A percentile compares a stretch with the other conserved stretches of the same genome.
Conservation (phyloP, 768 basidiomycete species). For the Leccinellum rugosiceps region DNA sequence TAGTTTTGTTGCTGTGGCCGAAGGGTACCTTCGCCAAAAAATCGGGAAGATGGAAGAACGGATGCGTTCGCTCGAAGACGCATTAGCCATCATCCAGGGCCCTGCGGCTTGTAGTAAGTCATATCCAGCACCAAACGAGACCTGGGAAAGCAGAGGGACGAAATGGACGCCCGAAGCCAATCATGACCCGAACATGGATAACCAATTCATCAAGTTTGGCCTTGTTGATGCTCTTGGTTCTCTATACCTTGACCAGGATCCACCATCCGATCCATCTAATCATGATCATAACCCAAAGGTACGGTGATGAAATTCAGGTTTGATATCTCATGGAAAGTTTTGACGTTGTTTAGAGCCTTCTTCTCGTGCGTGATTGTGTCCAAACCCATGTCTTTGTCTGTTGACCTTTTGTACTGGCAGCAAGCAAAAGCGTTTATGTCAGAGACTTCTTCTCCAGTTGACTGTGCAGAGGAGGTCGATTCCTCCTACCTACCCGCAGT, state of each 20-base stretch:
- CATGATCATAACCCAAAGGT: constrained; percentile 54
- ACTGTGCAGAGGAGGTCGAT: constrained; percentile 37
- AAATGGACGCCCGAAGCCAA: constrained; percentile 25
- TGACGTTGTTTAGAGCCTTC: constrained; percentile 34
- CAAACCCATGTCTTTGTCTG: not conserved
- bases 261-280: constrained; percentile 17
- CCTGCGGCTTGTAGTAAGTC: constrained; percentile 35
- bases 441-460: constrained; percentile 3
- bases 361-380: constrained; percentile 34
- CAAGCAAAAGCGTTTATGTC: constrained; percentile 5
- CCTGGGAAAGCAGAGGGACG: constrained; percentile 22
- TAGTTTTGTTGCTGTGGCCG: constrained; percentile 52
- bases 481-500: constrained; percentile 43
- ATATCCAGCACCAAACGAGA: constrained; percentile 41
- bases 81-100: constrained; percentile 45
- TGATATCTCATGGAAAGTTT: constrained; percentile 3
- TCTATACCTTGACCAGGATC: constrained; percentile 40
- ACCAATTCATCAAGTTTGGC: constrained; percentile 16
- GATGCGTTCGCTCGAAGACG: constrained; percentile 54
- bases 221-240: constrained; percentile 41
- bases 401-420: not conserved
- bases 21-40: constrained; percentile 50
- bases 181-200: not conserved
- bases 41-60: constrained; percentile 45
- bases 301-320: constrained; percentile 9